A percentile compares a stretch with the other conserved stretches of the same genome.
phyloP scores from a whole-genome alignment of 768 basidiomycete genomes.

The Boletus coccyginus region DNA sequence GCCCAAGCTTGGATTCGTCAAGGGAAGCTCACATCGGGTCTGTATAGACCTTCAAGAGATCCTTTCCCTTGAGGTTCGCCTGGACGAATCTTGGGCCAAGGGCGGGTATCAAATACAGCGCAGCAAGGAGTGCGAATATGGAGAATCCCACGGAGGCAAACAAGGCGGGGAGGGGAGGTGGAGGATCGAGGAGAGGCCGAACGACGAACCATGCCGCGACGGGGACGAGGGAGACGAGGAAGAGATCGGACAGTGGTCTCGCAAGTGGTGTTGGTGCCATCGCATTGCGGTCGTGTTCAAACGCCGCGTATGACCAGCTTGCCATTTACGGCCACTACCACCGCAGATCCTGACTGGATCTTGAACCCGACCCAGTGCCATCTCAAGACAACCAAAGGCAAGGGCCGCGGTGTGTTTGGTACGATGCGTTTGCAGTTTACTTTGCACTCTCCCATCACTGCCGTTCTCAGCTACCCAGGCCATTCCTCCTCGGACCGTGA shows the following conservation, averaged over 20 bases:
- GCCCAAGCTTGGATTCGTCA: neutral
- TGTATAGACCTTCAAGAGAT: slow-evolving; percentile 79
- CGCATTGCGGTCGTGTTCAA: neutral
- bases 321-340: slow-evolving; percentile 12
- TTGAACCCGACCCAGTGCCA: slow-evolving; percentile 50
- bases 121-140: slow-evolving; percentile 74
- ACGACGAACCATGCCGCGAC: slow-evolving; percentile 71
- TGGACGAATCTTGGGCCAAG: slow-evolving; percentile 77
- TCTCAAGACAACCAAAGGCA: slow-evolving; percentile 43
- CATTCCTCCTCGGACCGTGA: slow-evolving; percentile 53
- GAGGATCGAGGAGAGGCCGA: slow-evolving; percentile 67
- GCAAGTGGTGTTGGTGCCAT: slow-evolving; percentile 34
- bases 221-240: slow-evolving; percentile 62
- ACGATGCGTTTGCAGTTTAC: slow-evolving; percentile 3
- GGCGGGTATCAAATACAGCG: slow-evolving; percentile 77
- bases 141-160: slow-evolving; percentile 83
- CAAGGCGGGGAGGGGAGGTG: slow-evolving; percentile 67
- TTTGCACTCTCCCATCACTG: slow-evolving; percentile 25
- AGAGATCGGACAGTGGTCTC: slow-evolving; percentile 48
- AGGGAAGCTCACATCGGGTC: slow-evolving; percentile 58
- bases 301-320: slow-evolving; percentile 2
- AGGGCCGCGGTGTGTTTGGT: slow-evolving; percentile 70
- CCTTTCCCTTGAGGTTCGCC: slow-evolving; percentile 81
- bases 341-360: neutral
- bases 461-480: slow-evolving; percentile 16